Conservation (phyloP, 768 basidiomycete species). For the Lactarius akahatsu region DNA sequence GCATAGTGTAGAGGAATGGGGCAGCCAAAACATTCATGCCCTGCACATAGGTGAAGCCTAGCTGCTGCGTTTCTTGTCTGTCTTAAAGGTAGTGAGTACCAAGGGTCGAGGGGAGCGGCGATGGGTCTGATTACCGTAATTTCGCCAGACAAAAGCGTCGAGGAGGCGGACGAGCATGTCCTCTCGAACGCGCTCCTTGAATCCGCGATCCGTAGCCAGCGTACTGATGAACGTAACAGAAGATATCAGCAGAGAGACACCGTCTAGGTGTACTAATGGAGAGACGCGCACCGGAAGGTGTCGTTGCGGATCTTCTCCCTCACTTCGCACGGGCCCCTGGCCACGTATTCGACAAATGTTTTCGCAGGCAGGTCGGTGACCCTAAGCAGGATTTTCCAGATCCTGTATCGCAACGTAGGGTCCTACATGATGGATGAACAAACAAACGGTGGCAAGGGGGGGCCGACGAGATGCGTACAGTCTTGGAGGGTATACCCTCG, state of each 20-base stretch:
- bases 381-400: slow-evolving; percentile 93
- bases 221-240: slow-evolving; percentile 51
- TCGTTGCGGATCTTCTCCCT: slow-evolving; percentile 94
- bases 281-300: slow-evolving; percentile 74
- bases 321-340: slow-evolving; percentile 82
- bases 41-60: slow-evolving; percentile 95
- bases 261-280: background rate
- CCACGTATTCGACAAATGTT: slow-evolving; percentile 73
- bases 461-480: slow-evolving; percentile 45
- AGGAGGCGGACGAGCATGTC: slow-evolving; percentile 95
- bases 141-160: slow-evolving; percentile 98
- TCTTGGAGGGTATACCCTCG: slow-evolving; percentile 80
- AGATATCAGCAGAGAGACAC: background rate
- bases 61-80: slow-evolving; percentile 69
- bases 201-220: slow-evolving; percentile 93
- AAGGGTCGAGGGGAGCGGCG: background rate
- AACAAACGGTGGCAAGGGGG: background rate
- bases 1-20: slow-evolving; percentile 96
- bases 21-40: slow-evolving; percentile 99
- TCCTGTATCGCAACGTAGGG: slow-evolving; percentile 77
- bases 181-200: slow-evolving; percentile 95
- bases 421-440: slow-evolving; percentile 49
- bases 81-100: slow-evolving; percentile 44
- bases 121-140: slow-evolving; percentile 56
- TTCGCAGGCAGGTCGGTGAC: slow-evolving; percentile 78